These are phyloP conservation scores for Hypoxylon lienhwacheense DNA, from an alignment of 495 filamentous ascomycete genomes.

Conservation along the genomic window DNA sequence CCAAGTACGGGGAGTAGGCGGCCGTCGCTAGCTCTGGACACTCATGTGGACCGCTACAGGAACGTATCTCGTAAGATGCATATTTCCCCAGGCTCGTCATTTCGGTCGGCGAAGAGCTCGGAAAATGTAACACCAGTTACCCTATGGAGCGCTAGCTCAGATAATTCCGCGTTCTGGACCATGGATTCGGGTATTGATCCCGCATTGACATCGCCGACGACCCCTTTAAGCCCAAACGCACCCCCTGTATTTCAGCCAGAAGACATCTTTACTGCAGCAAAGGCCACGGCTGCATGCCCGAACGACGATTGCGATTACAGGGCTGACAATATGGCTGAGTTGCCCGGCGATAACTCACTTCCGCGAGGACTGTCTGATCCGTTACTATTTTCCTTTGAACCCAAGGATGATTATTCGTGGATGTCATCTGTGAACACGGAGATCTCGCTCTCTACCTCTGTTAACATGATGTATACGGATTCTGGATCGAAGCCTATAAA, in stretches of 20 bases:
- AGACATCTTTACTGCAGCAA: slow-evolving; percentile 4
- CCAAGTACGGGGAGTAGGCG: slow-evolving; percentile 18
- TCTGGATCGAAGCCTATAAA: slow-evolving; percentile 15
- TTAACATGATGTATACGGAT: slow-evolving; percentile 42
- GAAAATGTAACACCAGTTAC: slow-evolving; percentile 36
- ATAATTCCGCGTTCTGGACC: slow-evolving; percentile 27
- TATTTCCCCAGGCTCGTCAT: slow-evolving; percentile 35
- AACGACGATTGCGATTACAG: slow-evolving; percentile 28
- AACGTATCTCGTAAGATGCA: slow-evolving; percentile 24
- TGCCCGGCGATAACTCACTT: slow-evolving; percentile 38
- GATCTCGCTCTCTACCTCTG: slow-evolving; percentile 34
- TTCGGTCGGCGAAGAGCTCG: slow-evolving; percentile 28
- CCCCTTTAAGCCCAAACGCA: slow-evolving; percentile 25
- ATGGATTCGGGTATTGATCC: slow-evolving; percentile 24
- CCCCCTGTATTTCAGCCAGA: slow-evolving; percentile 12
- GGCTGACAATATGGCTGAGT: slow-evolving; percentile 40
- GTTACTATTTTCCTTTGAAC: slow-evolving; percentile 35
- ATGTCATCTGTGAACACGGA: slow-evolving; percentile 30
- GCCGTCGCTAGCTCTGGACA: slow-evolving; percentile 37
- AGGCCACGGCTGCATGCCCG: slow-evolving; percentile 12
- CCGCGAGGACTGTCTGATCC: slow-evolving; percentile 36
- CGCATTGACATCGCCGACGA: slow-evolving; percentile 36
- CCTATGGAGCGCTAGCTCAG: slow-evolving; percentile 34
- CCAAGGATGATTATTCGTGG: slow-evolving; percentile 37
- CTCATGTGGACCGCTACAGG: slow-evolving; percentile 34